A percentile compares a stretch with the other conserved stretches of the same genome.
phyloP scores from a whole-genome alignment of 208 protist genomes.

The Trypanosoma scelopori region DNA sequence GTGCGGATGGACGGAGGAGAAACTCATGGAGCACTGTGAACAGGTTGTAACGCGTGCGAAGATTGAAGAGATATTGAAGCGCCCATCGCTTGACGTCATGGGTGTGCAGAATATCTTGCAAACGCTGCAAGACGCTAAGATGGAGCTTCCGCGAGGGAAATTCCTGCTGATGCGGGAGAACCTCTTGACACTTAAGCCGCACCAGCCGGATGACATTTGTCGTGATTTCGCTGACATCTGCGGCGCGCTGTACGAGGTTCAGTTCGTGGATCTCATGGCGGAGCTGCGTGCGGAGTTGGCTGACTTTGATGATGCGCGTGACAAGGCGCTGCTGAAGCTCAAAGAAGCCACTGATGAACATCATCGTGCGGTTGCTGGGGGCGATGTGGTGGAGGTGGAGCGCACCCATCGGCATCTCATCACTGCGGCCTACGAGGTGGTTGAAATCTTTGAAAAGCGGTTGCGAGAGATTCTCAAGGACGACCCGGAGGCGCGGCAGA shows the following conservation, averaged over 20 bases:
- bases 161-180: constrained; percentile 66
- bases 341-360: constrained; percentile 48
- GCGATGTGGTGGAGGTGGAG: constrained; percentile 77
- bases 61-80: constrained; percentile 41
- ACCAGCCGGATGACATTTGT: constrained; percentile 39
- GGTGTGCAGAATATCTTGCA: constrained; percentile 42
- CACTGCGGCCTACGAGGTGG: constrained; percentile 71
- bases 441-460: constrained; percentile 54
- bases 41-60: constrained; percentile 49
- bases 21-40: constrained; percentile 58
- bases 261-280: constrained; percentile 59
- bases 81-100: constrained; percentile 47
- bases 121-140: constrained; percentile 35
- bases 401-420: constrained; percentile 74
- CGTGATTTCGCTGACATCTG: constrained; percentile 51
- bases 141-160: constrained; percentile 54
- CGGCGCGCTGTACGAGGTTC: constrained; percentile 68
- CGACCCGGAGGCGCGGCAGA: constrained; percentile 33
- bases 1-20: constrained; percentile 72
- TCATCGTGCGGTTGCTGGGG: constrained; percentile 40
- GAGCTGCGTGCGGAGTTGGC: constrained; percentile 63
- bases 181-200: constrained; percentile 45
- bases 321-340: constrained; percentile 38
- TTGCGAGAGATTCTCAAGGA: constrained; percentile 44
- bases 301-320: constrained; percentile 48